A percentile compares a stretch with the other conserved stretches of the same genome.
Conservation (phyloP, 2,329 filamentous ascomycete species). For the Fusarium sororula region DNA sequence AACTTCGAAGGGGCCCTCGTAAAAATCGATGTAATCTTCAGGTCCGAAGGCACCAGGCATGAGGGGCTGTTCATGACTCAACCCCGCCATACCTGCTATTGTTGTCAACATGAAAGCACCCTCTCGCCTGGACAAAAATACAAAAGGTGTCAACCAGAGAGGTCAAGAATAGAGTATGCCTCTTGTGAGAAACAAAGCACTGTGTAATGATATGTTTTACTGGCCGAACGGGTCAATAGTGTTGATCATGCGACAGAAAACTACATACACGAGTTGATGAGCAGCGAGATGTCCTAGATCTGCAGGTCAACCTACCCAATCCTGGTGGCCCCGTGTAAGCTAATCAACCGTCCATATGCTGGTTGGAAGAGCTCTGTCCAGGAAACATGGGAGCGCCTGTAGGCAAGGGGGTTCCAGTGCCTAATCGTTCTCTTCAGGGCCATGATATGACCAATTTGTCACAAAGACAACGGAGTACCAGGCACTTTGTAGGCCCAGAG, state of each 20-base stretch:
- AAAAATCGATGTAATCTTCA: slow-evolving; percentile 45
- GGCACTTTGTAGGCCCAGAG: slow-evolving; percentile 17
- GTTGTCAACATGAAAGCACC: background rate
- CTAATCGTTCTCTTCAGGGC: background rate
- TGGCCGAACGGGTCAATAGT: background rate
- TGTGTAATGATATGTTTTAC: background rate
- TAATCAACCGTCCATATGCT: background rate
- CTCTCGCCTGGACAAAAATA: background rate
- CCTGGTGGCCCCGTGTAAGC: slow-evolving; percentile 5
- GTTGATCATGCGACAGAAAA: slow-evolving; percentile 13
- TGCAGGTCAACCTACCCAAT: background rate
- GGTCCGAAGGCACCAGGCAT: slow-evolving; percentile 45
- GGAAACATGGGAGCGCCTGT: background rate
- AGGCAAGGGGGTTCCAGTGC: background rate
- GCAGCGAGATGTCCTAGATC: background rate
- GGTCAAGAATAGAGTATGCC: background rate
- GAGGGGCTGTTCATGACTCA: slow-evolving; percentile 26
- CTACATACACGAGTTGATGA: slow-evolving; percentile 15
- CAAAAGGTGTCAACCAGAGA: background rate
- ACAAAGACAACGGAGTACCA: background rate
- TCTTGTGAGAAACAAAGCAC: background rate
- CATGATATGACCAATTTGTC: background rate
- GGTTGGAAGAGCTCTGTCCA: background rate
- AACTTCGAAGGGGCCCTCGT: slow-evolving; percentile 43
- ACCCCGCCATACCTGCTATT: slow-evolving; percentile 6